These are phyloP conservation scores for Phytophthora cactorum DNA, from an alignment of 352 stramenopile genomes.

Conservation along the genomic window DNA sequence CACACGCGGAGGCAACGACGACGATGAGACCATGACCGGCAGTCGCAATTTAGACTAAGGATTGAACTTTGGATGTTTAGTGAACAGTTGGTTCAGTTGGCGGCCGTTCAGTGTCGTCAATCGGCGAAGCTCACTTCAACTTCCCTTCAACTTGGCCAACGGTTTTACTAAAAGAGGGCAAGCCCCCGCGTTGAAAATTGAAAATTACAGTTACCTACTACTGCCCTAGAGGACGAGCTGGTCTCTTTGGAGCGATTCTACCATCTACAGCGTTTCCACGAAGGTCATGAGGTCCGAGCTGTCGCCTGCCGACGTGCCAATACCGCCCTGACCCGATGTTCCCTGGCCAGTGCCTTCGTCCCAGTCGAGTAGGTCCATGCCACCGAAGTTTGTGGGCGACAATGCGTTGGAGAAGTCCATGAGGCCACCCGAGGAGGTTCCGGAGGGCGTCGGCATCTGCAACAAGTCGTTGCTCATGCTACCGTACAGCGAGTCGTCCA, in stretches of 20 bases:
- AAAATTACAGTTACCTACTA: slow-evolving; percentile 32
- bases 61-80: slow-evolving; percentile 26
- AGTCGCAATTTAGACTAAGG: slow-evolving; percentile 16
- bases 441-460: slow-evolving; percentile 61
- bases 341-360: slow-evolving; percentile 32
- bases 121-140: slow-evolving; percentile 14
- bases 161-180: not conserved
- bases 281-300: slow-evolving; percentile 73
- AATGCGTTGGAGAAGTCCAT: slow-evolving; percentile 76
- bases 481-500: slow-evolving; percentile 70
- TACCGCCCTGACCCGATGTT: slow-evolving; percentile 18
- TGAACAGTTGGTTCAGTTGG: slow-evolving; percentile 10
- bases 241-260: not conserved
- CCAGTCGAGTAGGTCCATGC: slow-evolving; percentile 61
- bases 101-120: slow-evolving; percentile 4
- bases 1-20: slow-evolving; percentile 30
- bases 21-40: slow-evolving; percentile 20
- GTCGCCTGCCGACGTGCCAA: slow-evolving; percentile 39
- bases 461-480: slow-evolving; percentile 60
- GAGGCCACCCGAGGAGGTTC: slow-evolving; percentile 45
- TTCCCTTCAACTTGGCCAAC: not conserved
- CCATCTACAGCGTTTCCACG: slow-evolving; percentile 62
- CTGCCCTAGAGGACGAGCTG: not conserved
- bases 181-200: slow-evolving; percentile 10
- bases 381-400: slow-evolving; percentile 65